Evolutionary conservation across 2,329 filamentous ascomycete genomes (phyloP).

Genomic region (Coccinonectria pachysandricola): DNA sequence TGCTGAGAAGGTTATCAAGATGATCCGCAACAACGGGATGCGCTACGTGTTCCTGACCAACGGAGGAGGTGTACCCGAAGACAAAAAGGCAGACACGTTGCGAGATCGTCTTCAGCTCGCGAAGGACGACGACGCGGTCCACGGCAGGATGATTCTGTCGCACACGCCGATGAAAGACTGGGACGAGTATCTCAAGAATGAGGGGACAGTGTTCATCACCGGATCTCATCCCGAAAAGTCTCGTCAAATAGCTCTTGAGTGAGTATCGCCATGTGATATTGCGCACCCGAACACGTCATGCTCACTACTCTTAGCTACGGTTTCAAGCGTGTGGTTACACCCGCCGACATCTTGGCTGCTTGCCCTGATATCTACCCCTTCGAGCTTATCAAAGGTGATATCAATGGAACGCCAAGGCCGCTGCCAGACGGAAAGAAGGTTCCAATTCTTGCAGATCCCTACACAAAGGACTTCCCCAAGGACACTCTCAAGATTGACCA

Average conservation of each 20-base stretch:
- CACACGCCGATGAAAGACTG: slow-evolving; percentile 76
- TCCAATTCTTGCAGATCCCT: slow-evolving; percentile 20
- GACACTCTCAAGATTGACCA: slow-evolving; percentile 69
- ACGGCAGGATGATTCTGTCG: slow-evolving; percentile 52
- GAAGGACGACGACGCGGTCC: slow-evolving; percentile 24
- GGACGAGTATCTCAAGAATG: slow-evolving; percentile 24
- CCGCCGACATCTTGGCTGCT: slow-evolving; percentile 68
- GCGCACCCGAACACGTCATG: too few relatives aligned
- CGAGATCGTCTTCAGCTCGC: slow-evolving; percentile 22
- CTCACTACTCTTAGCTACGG: slow-evolving; percentile 40
- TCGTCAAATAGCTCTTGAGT: slow-evolving; percentile 62
- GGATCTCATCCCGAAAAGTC: slow-evolving; percentile 60
- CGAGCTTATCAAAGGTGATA: slow-evolving; percentile 31
- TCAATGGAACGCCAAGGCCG: slow-evolving; percentile 19
- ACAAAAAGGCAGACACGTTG: slow-evolving; percentile 25
- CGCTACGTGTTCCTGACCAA: slow-evolving; percentile 95
- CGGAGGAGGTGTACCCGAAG: slow-evolving; percentile 78
- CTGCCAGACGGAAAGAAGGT: slow-evolving; percentile 26
- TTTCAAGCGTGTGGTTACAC: slow-evolving; percentile 73
- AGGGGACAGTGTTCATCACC: slow-evolving; percentile 57
- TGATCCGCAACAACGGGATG: slow-evolving; percentile 63
- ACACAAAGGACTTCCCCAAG: slow-evolving; percentile 24
- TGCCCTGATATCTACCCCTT: slow-evolving; percentile 79
- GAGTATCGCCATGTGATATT: slow-evolving; percentile 9
- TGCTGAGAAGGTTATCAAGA: slow-evolving; percentile 61